Base-by-base conservation (phyloP, 805 yeast species). In the Sugiyamaella chiloensis region DNA sequence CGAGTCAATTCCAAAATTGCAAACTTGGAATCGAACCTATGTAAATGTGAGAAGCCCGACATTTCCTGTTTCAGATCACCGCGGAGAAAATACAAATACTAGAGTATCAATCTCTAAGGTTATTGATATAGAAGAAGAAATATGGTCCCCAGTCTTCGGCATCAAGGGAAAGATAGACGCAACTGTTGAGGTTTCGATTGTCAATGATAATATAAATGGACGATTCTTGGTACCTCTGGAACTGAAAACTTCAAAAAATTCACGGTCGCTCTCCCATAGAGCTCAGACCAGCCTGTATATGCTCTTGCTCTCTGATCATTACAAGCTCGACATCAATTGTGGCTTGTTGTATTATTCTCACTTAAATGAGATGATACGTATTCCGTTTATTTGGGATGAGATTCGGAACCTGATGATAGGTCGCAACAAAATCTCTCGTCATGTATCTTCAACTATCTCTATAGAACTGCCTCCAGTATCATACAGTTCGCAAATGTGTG, bases 81-180 rank as follows among this genome's bases (percentile, higher is more conserved):
- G 60, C 20, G 42, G 44, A 14, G 46, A 52, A 19, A 61, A 58
- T n/a, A 65, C 66, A 19, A 62, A 66, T 11, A 63, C 76, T 1
- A 66, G 67, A 8, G 70, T 81, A 35, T 71, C 83, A 0, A 80
- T 85, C 0, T 70, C 78, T 12, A 80, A 83, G 48, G 76, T 89
- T 6, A 69, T 87, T 27, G 96, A 87, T 59, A 79, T 87, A 7
- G 99, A 93, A 64, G 97, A 93, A 59, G 85, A 82, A 57, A 83
- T 93, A 11, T 82, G 95, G 88, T 87, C 97, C 0, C 96, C 97
- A 0, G 75, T 79, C 60, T 89, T 77, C 68, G 99, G 99, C 0
- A 66, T 93, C 6, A 79, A 87, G 55, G 99, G 99, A 0, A 79
- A 83, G 56, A 80, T 90, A 14, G 99, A 93, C 68, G 96, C 84